Evolutionary conservation across 164 flowering plant genomes (phyloP).

Genomic region (Aristolochia californica): DNA sequence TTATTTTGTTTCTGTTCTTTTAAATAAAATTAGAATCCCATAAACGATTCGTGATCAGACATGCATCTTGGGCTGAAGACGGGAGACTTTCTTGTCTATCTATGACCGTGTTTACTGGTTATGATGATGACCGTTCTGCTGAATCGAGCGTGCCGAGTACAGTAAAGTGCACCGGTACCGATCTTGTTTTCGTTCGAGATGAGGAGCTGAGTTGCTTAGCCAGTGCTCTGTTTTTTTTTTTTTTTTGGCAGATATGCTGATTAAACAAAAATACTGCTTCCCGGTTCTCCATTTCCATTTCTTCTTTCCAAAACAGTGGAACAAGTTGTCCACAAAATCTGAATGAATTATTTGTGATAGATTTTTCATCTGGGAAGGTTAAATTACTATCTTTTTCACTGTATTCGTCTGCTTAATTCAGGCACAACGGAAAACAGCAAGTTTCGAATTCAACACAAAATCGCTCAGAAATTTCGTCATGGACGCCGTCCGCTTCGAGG

Average conservation of each 20-base stretch:
- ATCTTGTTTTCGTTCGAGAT: no score
- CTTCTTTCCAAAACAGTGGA: no score
- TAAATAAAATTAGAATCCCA: no score
- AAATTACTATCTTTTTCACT: background rate
- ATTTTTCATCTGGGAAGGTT: no score
- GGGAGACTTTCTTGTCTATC: background rate
- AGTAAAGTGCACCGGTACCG: background rate
- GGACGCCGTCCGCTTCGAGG: constrained; percentile 24
- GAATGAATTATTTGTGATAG: background rate
- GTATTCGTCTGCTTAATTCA: background rate
- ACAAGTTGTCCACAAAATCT: background rate
- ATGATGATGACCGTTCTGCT: background rate
- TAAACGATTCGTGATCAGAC: no score
- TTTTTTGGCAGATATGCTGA: background rate
- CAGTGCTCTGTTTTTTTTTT: no score
- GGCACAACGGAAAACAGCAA: constrained; percentile 44
- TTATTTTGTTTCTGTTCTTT: no score
- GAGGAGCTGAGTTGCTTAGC: no score
- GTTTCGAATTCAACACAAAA: constrained; percentile 40
- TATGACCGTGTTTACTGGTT: background rate
- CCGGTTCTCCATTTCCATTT: no score
- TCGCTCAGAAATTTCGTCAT: constrained; percentile 31
- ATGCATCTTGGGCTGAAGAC: no score
- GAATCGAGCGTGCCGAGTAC: background rate
- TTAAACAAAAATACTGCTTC: background rate